Percentiles rank a stretch among this genome's conserved stretches.
phyloP scores from a whole-genome alignment of 176 grass and related monocot species.

The Raddia distichophylla region DNA sequence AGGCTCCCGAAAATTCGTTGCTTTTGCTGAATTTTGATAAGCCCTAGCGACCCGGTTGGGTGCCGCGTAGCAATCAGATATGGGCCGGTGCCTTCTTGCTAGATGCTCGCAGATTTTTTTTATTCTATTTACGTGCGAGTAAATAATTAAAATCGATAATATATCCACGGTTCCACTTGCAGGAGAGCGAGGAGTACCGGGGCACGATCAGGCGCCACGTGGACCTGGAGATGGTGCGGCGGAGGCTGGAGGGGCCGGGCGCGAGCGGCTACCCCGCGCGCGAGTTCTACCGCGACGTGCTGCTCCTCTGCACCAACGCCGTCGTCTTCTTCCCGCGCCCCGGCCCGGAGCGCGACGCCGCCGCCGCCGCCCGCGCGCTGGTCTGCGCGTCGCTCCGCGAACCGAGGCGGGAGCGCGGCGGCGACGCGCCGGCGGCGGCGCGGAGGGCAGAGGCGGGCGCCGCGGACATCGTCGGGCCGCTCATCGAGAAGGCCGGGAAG shows the following conservation, averaged over 20 bases:
- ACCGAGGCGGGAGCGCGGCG: conserved; percentile 22
- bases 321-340: conserved; percentile 65
- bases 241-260: conserved; percentile 39
- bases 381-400: conserved; percentile 41
- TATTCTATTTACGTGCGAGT: neutral
- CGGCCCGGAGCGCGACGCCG: conserved; percentile 52
- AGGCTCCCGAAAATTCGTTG: neutral
- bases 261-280: conserved; percentile 14
- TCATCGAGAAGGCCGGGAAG: conserved; percentile 59
- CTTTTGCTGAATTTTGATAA: no score
- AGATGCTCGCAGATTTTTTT: conserved; percentile 27
- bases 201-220: conserved; percentile 72
- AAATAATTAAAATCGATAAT: neutral
- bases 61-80: conserved; percentile 39
- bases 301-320: conserved; percentile 79
- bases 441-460: neutral
- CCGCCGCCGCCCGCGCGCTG: conserved; percentile 50
- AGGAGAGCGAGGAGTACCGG: conserved; percentile 63
- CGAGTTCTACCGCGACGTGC: conserved; percentile 84
- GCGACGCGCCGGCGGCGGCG: neutral
- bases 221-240: conserved; percentile 67
- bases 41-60: conserved; percentile 2
- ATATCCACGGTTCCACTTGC: neutral
- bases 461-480: conserved; percentile 39
- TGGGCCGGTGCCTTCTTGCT: neutral